Evolutionary conservation across 495 filamentous ascomycete species (phyloP), one percentile per base, ranked within the genome.

Genomic region (Tetracladium marchalianum): DNA sequence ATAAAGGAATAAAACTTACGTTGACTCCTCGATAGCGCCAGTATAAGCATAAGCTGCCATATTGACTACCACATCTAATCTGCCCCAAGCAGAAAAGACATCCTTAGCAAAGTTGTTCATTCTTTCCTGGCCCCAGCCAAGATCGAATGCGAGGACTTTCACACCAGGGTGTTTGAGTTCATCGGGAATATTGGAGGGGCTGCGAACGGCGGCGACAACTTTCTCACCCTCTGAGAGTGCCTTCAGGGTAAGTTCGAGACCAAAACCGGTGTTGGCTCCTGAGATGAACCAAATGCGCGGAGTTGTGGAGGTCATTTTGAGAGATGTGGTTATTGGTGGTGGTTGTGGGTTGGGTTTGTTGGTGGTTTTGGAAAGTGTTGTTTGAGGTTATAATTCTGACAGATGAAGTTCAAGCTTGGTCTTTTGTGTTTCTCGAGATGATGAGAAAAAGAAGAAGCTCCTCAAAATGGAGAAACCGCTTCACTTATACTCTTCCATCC

Each of bases 31-130:
- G 9, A 73, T 68, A 33, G 64, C 65, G 0, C 73, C 75, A 0
- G 72, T 65, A 46, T 73, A 60, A 16, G 61, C 66, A 27, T 55
- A 55, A 11, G 68, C 75, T 1, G 76, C 73, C 46, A 71, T 76
- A 47, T 75, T 76, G 9, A 78, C 63, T 4, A 78, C 62, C 32
- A 77, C 69, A 49, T 78, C 73, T 13, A 78, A 73, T 0, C 70
- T 57, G 31, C 70, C 70, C 44, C 75, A 58, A 15, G 64, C 52
- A 18, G 52, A 24, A 35, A 71, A 63, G 7, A 76, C 65, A 53
- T 78, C 71, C 1, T 76, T 60, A 39, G 64, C 54, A 6, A 72
- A 40, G 7, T 47, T 59, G 1, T 56, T 54, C 3, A 27, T 27
- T 27, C 22, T 27, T 27, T 27, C 22, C 7, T 27, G 22, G 22